Evolutionary conservation across 106 monocot genomes (phyloP).

Genomic region (Allium sativum): DNA sequence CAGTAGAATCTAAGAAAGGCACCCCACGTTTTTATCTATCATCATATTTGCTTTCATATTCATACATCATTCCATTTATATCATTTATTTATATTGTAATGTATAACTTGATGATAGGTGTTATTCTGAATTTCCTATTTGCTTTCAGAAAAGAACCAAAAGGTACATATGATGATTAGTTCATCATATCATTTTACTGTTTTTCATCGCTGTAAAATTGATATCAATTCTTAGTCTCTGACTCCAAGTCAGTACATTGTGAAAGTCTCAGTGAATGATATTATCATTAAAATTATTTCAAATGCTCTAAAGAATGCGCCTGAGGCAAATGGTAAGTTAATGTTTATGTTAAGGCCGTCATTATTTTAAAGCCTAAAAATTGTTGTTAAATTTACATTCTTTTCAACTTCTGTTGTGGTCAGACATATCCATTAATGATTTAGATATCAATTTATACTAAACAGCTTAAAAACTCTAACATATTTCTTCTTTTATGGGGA

Average conservation of each 20-base stretch:
- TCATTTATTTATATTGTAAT: conserved; percentile 5
- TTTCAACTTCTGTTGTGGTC: too few species aligned
- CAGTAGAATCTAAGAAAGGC: conserved; percentile 87
- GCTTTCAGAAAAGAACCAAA: conserved; percentile 82
- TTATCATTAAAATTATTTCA: conserved; percentile 92
- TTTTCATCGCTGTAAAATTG: background rate
- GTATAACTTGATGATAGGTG: conserved; percentile 39
- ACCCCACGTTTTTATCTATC: conserved; percentile 89
- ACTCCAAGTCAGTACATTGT: conserved; percentile 87
- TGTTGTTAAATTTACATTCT: too few species aligned
- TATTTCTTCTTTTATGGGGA: too few species aligned
- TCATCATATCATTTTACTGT: background rate
- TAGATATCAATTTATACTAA: too few species aligned
- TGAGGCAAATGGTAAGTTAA: conserved; percentile 81
- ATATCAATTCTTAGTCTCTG: background rate
- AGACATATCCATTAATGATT: too few species aligned
- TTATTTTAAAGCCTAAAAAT: background rate
- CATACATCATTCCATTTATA: background rate
- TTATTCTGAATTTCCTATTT: conserved; percentile 65
- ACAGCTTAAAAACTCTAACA: too few species aligned
- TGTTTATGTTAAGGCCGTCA: background rate
- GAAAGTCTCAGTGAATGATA: conserved; percentile 95
- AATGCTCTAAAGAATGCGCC: conserved; percentile 71
- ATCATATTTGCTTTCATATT: conserved; percentile 37
- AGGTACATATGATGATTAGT: conserved; percentile 30